Percentiles rank a stretch among this genome's conserved stretches.
These are phyloP conservation scores for Wilhelminamyces savonicus DNA, from an alignment of 805 yeast species.

Conservation along the genomic window DNA sequence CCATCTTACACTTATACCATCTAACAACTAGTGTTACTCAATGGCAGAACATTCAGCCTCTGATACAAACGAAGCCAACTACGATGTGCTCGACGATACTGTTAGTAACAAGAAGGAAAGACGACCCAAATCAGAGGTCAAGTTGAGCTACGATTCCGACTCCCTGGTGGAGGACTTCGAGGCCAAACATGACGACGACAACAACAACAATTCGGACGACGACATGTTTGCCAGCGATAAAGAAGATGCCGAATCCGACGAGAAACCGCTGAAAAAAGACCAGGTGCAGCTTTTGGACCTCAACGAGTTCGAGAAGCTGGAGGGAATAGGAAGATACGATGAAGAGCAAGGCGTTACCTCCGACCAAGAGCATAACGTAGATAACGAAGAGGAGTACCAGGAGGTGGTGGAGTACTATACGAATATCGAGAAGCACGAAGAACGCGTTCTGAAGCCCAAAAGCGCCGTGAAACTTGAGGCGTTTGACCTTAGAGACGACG, in stretches of 20 bases:
- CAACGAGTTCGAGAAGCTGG: conserved; percentile 30
- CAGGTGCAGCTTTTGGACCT: conserved; percentile 26
- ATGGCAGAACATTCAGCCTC: no score
- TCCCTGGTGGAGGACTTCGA: no score
- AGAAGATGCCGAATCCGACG: not conserved
- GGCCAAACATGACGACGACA: no score
- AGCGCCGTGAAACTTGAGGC: conserved; percentile 49
- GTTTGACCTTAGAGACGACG: conserved; percentile 53
- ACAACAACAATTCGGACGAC: not conserved
- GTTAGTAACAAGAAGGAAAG: no score
- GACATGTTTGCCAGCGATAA: not conserved
- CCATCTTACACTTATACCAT: no score
- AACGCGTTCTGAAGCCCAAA: not conserved
- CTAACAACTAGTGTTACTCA: no score
- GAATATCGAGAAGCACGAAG: conserved; percentile 17
- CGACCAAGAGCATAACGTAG: not conserved
- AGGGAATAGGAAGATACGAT: no score
- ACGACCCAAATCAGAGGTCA: no score
- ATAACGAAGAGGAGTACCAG: conserved; percentile 5
- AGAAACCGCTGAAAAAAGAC: conserved; percentile 8
- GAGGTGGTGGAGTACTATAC: conserved; percentile 17
- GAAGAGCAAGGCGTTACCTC: not conserved
- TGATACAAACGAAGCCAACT: no score
- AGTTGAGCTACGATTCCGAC: no score
- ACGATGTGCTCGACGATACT: no score